A percentile compares a stretch with the other conserved stretches of the same genome.
Conservation (phyloP, 2,329 filamentous ascomycete genomes). For the Amylocarpus encephaloides region DNA sequence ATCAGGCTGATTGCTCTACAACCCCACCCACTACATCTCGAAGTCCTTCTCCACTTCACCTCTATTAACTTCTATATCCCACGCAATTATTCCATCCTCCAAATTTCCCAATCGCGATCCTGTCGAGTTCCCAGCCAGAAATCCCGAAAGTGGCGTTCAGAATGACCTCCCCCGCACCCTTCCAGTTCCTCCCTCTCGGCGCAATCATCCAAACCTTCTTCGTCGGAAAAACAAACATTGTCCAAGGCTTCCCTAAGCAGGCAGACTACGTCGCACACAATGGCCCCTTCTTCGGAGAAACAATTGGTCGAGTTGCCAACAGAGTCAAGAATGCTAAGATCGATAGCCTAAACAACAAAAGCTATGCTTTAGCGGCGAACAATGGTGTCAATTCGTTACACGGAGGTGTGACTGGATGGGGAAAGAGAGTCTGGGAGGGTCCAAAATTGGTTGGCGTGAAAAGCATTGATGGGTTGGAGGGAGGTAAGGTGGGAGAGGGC, state of each 20-base stretch:
- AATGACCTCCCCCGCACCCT: conserved; percentile 31
- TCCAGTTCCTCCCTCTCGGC: conserved; percentile 66
- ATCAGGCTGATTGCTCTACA: too few species aligned
- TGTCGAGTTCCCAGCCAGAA: too few species aligned
- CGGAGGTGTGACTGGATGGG: conserved; percentile 71
- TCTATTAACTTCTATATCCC: too few species aligned
- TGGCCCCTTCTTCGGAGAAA: conserved; percentile 80
- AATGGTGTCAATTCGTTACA: conserved; percentile 72
- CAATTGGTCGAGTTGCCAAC: conserved; percentile 81
- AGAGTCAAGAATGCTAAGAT: conserved; percentile 69
- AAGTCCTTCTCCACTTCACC: too few species aligned
- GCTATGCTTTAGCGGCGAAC: conserved; percentile 67
- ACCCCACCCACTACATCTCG: too few species aligned
- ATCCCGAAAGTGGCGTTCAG: neutral
- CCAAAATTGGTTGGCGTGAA: conserved; percentile 54
- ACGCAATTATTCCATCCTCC: too few species aligned
- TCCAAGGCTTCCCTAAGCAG: conserved; percentile 73
- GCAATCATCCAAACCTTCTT: conserved; percentile 77
- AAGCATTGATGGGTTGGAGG: conserved; percentile 45
- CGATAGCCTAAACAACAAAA: conserved; percentile 62
- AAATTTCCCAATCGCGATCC: too few species aligned
- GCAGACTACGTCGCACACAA: conserved; percentile 72
- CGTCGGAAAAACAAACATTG: conserved; percentile 76
- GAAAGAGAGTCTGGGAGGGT: conserved; percentile 69
- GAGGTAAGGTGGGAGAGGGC: conserved; percentile 41